Evolutionary conservation across 345 rosid genomes (phyloP).

Genomic region (Iberis pinnata): DNA sequence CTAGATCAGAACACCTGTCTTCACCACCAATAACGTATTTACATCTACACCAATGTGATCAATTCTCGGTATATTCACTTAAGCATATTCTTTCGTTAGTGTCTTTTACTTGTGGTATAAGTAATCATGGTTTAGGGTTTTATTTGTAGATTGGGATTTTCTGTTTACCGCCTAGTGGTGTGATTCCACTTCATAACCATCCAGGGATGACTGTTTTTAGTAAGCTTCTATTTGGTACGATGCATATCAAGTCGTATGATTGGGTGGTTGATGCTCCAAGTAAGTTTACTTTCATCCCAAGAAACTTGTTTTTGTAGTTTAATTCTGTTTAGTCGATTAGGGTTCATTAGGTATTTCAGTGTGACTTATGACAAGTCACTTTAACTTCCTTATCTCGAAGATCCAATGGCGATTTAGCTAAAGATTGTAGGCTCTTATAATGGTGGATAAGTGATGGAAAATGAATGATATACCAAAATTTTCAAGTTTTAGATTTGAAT

Average conservation of each 20-base stretch:
- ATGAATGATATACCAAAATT: no score
- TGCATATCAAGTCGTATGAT: conserved; percentile 94
- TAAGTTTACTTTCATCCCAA: neutral
- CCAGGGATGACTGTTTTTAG: conserved; percentile 99
- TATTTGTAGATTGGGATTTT: conserved; percentile 68
- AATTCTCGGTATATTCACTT: conserved; percentile 60
- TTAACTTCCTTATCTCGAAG: no score
- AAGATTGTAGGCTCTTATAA: no score
- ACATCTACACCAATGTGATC: conserved; percentile 48
- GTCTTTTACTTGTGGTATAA: conserved; percentile 11
- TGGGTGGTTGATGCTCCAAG: conserved; percentile 55
- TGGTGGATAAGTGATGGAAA: no score
- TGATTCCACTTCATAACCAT: conserved; percentile 93
- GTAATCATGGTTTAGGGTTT: conserved; percentile 16
- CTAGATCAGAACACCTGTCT: neutral
- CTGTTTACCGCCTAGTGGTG: conserved; percentile 85
- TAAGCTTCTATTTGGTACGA: conserved; percentile 86
- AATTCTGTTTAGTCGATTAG: neutral
- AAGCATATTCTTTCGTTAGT: neutral
- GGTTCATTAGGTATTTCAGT: neutral
- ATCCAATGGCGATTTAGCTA: no score
- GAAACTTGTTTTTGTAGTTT: neutral
- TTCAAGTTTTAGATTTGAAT: no score
- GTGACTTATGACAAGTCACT: no score
- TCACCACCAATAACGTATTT: conserved; percentile 52